phyloP scores from a whole-genome alignment of 2,329 filamentous ascomycete genomes.

The Aspergillus aculeatinus region DNA sequence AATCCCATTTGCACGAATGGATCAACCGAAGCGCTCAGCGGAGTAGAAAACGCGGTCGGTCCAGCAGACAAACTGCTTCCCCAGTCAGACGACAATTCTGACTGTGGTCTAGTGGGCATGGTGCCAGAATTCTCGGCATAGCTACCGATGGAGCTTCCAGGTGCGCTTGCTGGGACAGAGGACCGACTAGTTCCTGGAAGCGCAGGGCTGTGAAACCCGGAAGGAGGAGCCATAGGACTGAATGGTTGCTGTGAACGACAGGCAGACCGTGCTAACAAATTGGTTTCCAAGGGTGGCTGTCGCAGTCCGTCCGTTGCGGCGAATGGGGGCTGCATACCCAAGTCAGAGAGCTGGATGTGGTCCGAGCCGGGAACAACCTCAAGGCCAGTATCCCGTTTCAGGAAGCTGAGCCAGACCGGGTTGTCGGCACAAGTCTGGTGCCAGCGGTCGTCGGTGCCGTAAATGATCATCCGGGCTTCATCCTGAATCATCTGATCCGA shows the following conservation, averaged over 20 bases:
- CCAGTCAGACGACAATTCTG: slow-evolving; percentile 35
- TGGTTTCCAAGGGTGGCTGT: slow-evolving; percentile 35
- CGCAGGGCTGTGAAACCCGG: slow-evolving; percentile 35
- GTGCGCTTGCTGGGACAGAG: slow-evolving; percentile 36
- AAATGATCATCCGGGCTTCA: slow-evolving; percentile 36
- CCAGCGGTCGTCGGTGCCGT: slow-evolving; percentile 37
- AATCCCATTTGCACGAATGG: slow-evolving; percentile 41
- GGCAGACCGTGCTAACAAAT: slow-evolving; percentile 25
- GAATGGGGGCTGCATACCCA: slow-evolving; percentile 46
- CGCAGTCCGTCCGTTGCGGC: slow-evolving; percentile 39
- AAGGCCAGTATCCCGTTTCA: slow-evolving; percentile 47
- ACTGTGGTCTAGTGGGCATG: slow-evolving; percentile 24
- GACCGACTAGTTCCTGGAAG: slow-evolving; percentile 32
- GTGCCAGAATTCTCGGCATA: slow-evolving; percentile 36
- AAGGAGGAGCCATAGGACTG: slow-evolving; percentile 28
- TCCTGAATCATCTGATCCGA: slow-evolving; percentile 40
- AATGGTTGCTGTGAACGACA: slow-evolving; percentile 23
- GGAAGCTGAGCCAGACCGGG: slow-evolving; percentile 44
- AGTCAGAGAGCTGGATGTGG: slow-evolving; percentile 36
- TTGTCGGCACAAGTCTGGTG: slow-evolving; percentile 50
- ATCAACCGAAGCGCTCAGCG: slow-evolving; percentile 30
- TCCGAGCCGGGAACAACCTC: slow-evolving; percentile 32
- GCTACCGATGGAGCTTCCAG: slow-evolving; percentile 37
- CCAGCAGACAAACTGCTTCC: slow-evolving; percentile 32
- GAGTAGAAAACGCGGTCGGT: slow-evolving; percentile 34